These are phyloP conservation scores for Chlamydomonas asymmetrica DNA, from an alignment of 139 green algal species.

Conservation along the genomic window DNA sequence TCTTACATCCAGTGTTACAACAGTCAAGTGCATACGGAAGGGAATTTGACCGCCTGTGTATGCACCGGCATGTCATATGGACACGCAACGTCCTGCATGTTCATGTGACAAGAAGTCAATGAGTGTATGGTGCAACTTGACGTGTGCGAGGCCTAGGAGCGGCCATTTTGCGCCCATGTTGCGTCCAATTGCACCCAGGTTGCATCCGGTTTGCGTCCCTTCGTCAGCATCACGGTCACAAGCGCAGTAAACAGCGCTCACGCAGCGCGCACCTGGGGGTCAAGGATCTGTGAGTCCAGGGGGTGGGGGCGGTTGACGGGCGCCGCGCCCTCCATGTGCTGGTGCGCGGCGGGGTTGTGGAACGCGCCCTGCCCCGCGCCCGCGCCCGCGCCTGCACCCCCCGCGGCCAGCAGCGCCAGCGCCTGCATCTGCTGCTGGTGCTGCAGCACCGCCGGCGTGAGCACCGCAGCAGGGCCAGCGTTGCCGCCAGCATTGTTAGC, in stretches of 20 bases:
- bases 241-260: slow-evolving; percentile 10
- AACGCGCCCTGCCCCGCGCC: not conserved
- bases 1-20: too few relatives aligned
- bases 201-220: too few relatives aligned
- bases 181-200: too few relatives aligned
- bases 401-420: not conserved
- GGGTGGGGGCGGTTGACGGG: not conserved
- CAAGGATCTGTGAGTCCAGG: not conserved
- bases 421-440: not conserved
- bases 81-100: slow-evolving; percentile 17
- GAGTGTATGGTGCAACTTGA: too few relatives aligned
- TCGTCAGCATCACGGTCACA: too few relatives aligned
- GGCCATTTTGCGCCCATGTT: too few relatives aligned
- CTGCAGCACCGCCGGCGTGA: not conserved
- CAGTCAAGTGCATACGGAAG: too few relatives aligned
- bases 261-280: slow-evolving; percentile 4
- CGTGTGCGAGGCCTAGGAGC: too few relatives aligned
- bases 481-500: not conserved
- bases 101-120: too few relatives aligned
- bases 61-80: too few relatives aligned
- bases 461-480: not conserved
- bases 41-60: too few relatives aligned
- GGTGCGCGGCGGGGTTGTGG: slow-evolving; percentile 9
- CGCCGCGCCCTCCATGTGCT: slow-evolving; percentile 16
- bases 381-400: too few relatives aligned